Base-by-base conservation (phyloP, 2,329 filamentous ascomycete species). In the Gliomastix tumulicola region DNA sequence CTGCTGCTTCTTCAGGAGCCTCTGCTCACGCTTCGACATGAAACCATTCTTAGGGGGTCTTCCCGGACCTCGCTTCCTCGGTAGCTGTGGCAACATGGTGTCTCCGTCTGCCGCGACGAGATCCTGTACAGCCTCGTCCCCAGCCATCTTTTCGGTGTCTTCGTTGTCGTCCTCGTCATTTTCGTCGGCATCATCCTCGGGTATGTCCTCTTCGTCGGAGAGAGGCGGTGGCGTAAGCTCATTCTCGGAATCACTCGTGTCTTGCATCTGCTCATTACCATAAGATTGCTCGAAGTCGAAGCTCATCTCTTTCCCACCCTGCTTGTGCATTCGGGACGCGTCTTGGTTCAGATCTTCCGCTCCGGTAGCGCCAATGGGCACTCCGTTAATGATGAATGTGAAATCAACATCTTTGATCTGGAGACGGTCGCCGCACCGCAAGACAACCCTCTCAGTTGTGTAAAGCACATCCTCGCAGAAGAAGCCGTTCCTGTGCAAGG, bases 11-110 rank as follows among this genome's bases (percentile, higher is more conserved):
- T 81, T 77, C 7, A 79, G 69, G 33, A 79, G 56, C 15, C 77
- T 69, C 46, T 81, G 72, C 49, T 88, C 82, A 39, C 85, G 71
- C 59, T 88, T 88, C 2, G 84, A 89, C 77, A 88, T 86, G 53
- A 88, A 74, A 20, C 85, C 85, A 50, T 89, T 84, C 62, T 89
- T 89, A 0, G 85, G 85, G 16, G 85, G 85, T 36, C 85, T 68
- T n/a, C 85, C 85, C 9, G 85, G 85, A 12, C 85, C 85, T 46
- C 84, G 79, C 44, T 83, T 81, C 59, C 77, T 83, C 20, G 76
- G 73, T 21, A 76, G 60, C 38, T 65, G 58, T 16, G 61, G 55
- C 41, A 65, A 49, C 17, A 60, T 40, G 6, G 17, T 7, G 25
- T 28, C 25, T 13, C 13, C 17, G 13, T 28, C 25, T 13, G 25